Base-by-base conservation (phyloP, 2,329 filamentous ascomycete species). In the Xylaria sp. region DNA sequence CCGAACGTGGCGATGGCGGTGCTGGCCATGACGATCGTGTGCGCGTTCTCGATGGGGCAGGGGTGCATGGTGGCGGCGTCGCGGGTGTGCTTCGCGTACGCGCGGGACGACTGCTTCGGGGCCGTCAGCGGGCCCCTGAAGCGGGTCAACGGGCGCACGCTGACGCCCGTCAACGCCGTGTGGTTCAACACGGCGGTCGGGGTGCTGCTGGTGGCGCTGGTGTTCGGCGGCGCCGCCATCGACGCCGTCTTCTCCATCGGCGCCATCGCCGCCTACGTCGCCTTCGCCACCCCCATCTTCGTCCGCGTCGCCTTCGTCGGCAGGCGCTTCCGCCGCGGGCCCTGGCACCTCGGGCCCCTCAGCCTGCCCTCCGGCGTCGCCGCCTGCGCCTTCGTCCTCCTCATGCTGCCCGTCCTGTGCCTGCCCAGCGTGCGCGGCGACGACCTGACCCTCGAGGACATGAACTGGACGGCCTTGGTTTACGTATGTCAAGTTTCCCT, bases 61-160 rank as follows among this genome's bases (percentile, higher is more conserved):
- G 87, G 86, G 1, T 88, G 86, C 67, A 89, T 89, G 84, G 82
- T 90, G 11, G 75, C 77, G 9, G 77, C 77, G 5, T 87, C 82
- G 19, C 80, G 88, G 44, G 87, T 89, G 41, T 88, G 86, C 1
- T 91, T 88, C 64, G 87, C 87, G 16, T 90, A 90, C 70, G 86
- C 87, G 17, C 84, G 88, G 29, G 87, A 90, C 63, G 86, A 84
- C 62, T 88, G 85, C 66, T 88, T 90, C 65, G 87, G 87, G 0
- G 37, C 50, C 17, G 65, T 83, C 5, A 85, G 82, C 4, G 71
- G 71, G 0, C 76, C 78, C 63, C 86, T 85, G 76, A 84, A 82
- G 63, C 66, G 72, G 20, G 85, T 90, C 46, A 86, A 90, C 70
- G 63, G 65, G 1, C 66, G 71, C 62, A 90, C 87, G 2, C 71